Percentiles rank a stretch among this genome's conserved stretches.
Conservation (phyloP, 2,329 filamentous ascomycete species). For the Westerdykella ornata region DNA sequence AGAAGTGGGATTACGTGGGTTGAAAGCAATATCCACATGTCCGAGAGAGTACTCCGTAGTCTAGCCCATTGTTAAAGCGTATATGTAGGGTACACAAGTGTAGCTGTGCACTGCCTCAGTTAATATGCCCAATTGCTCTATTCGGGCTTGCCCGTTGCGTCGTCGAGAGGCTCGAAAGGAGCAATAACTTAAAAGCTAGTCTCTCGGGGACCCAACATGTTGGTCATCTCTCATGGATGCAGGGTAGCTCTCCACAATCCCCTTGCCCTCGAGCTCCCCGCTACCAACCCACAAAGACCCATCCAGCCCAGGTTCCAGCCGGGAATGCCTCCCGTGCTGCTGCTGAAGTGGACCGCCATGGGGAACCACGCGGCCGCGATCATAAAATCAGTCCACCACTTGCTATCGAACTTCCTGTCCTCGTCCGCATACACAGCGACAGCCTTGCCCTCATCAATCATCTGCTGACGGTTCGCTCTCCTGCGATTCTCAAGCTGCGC, state of each 20-base stretch:
- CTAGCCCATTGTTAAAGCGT: too few species aligned
- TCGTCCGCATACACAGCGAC: constrained; percentile 32
- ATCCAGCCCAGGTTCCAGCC: constrained; percentile 42
- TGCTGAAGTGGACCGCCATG: constrained; percentile 40
- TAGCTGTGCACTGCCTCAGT: too few species aligned
- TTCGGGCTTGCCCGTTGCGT: too few species aligned
- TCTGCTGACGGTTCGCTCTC: constrained; percentile 23
- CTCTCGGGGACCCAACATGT: too few species aligned
- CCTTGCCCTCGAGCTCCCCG: constrained; percentile 31
- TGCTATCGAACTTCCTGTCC: constrained; percentile 32
- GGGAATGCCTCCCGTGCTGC: constrained; percentile 34
- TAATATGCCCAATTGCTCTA: too few species aligned
- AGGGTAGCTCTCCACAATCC: constrained; percentile 29
- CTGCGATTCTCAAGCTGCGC: constrained; percentile 38
- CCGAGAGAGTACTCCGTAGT: too few species aligned
- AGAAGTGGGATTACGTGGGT: too few species aligned
- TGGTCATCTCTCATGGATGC: too few species aligned
- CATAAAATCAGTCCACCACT: constrained; percentile 41
- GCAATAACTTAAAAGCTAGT: too few species aligned
- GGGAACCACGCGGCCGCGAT: constrained; percentile 42
- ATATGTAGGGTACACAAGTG: too few species aligned
- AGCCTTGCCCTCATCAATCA: constrained; percentile 24
- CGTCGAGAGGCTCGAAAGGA: too few species aligned
- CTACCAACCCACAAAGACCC: constrained; percentile 39
- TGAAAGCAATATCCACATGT: too few species aligned